A percentile compares a stretch with the other conserved stretches of the same genome.
These are phyloP conservation scores for Stemphylium lycopersici DNA, from an alignment of 2,329 filamentous ascomycete genomes.

Conservation along the genomic window DNA sequence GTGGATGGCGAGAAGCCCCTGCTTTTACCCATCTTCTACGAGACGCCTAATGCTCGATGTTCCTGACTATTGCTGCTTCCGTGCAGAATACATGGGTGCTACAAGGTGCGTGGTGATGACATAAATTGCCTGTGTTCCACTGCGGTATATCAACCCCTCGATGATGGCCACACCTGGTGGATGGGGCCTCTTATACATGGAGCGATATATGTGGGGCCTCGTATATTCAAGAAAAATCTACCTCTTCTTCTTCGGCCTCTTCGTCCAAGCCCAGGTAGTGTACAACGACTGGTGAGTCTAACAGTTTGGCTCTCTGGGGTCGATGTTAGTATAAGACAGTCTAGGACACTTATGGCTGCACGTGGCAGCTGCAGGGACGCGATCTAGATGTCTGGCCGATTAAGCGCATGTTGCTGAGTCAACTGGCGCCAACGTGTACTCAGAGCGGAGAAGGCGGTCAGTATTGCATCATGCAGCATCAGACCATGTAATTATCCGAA, in stretches of 20 bases:
- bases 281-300: slow-evolving; percentile 41
- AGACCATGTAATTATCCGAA: neutral
- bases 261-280: slow-evolving; percentile 42
- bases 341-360: neutral
- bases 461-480: neutral
- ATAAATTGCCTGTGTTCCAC: slow-evolving; percentile 29
- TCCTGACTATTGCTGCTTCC: slow-evolving; percentile 20
- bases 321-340: slow-evolving; percentile 15
- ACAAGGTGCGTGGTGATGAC: slow-evolving; percentile 14
- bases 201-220: slow-evolving; percentile 16
- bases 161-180: slow-evolving; percentile 11
- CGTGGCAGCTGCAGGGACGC: slow-evolving; percentile 1
- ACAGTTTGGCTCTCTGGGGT: slow-evolving; percentile 40
- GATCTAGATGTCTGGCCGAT: neutral
- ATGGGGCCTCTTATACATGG: slow-evolving; percentile 7
- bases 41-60: slow-evolving; percentile 21
- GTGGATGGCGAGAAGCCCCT: slow-evolving; percentile 20
- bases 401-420: neutral
- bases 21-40: slow-evolving; percentile 22
- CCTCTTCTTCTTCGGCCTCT: slow-evolving; percentile 31
- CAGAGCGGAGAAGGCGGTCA: neutral
- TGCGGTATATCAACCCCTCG: slow-evolving; percentile 18
- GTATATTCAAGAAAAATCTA: slow-evolving; percentile 39
- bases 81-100: slow-evolving; percentile 18
- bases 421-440: slow-evolving; percentile 2